These are phyloP conservation scores for Kingdonia uniflora DNA, from an alignment of 164 flowering plant species.

Conservation along the genomic window DNA sequence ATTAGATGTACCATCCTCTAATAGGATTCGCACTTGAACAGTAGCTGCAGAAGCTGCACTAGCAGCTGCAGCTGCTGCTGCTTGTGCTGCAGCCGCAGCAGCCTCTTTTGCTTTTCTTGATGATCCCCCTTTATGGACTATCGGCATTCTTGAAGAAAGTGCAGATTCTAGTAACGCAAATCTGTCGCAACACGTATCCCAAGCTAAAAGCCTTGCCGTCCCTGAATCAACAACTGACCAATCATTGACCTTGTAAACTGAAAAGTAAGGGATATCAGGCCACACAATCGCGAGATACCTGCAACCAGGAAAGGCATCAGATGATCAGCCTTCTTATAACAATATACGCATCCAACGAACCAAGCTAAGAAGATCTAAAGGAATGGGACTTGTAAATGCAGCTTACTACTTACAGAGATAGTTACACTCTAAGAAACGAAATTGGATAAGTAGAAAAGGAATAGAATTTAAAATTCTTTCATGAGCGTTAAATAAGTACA, in stretches of 20 bases:
- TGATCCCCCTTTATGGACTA: constrained; percentile 77
- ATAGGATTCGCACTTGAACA: constrained; percentile 90
- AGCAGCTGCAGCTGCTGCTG: constrained; percentile 88
- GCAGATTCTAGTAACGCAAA: constrained; percentile 91
- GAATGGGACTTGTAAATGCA: too few relatives aligned
- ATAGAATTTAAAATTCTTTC: too few relatives aligned
- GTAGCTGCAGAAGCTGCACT: constrained; percentile 71
- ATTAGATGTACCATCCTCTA: constrained; percentile 97
- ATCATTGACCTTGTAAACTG: constrained; percentile 85
- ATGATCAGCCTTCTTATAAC: constrained; percentile 4
- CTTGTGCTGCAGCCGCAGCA: constrained; percentile 93
- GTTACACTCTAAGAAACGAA: too few relatives aligned
- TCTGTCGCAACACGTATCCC: constrained; percentile 96
- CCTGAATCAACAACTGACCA: constrained; percentile 99
- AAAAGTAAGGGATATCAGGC: constrained; percentile 96
- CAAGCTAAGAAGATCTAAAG: not conserved
- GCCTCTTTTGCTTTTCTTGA: constrained; percentile 97
- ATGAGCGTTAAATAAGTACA: too few relatives aligned
- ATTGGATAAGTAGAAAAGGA: too few relatives aligned
- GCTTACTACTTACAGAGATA: too few relatives aligned
- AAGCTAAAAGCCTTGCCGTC: constrained; percentile 90
- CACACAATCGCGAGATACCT: constrained; percentile 93
- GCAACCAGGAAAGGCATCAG: constrained; percentile 19
- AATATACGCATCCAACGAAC: not conserved
- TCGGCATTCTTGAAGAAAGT: constrained; percentile 67